These are phyloP conservation scores for Corrigiola litoralis DNA, from an alignment of 179 eudicot genomes.

Conservation along the genomic window DNA sequence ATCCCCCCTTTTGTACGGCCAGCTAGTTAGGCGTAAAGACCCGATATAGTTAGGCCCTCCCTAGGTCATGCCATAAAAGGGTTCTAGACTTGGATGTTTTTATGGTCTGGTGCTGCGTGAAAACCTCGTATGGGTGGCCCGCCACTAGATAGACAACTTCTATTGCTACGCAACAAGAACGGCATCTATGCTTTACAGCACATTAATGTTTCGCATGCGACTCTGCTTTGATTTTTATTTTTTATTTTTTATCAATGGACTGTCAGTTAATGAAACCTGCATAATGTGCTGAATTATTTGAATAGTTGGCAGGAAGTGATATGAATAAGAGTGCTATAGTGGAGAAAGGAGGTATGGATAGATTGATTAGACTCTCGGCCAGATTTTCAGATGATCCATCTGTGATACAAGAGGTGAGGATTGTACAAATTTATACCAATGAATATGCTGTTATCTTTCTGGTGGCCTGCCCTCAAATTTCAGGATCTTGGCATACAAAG, in stretches of 20 bases:
- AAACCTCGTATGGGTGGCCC: not conserved
- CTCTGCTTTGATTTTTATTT: not conserved
- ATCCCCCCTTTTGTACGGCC: not conserved
- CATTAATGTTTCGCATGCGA: no score
- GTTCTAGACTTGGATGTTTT: no score
- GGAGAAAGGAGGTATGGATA: constrained; percentile 78
- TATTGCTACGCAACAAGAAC: not conserved
- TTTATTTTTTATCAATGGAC: not conserved
- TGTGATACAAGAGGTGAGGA: constrained; percentile 82
- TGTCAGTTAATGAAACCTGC: constrained; percentile 1
- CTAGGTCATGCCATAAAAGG: no score
- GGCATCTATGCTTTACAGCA: not conserved
- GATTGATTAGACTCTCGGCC: constrained; percentile 58
- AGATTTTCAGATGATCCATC: constrained; percentile 81
- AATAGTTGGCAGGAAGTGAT: constrained; percentile 98
- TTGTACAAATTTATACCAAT: not conserved
- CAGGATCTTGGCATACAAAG: not conserved
- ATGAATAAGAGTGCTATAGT: constrained; percentile 67
- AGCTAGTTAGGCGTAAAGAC: not conserved
- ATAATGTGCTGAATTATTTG: constrained; percentile 3
- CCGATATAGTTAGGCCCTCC: no score
- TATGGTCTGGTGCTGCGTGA: not conserved
- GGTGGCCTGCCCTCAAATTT: constrained; percentile 1
- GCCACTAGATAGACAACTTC: not conserved
- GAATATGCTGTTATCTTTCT: not conserved